Conservation (phyloP, 306 rosid species). For the Neltuma alba region DNA sequence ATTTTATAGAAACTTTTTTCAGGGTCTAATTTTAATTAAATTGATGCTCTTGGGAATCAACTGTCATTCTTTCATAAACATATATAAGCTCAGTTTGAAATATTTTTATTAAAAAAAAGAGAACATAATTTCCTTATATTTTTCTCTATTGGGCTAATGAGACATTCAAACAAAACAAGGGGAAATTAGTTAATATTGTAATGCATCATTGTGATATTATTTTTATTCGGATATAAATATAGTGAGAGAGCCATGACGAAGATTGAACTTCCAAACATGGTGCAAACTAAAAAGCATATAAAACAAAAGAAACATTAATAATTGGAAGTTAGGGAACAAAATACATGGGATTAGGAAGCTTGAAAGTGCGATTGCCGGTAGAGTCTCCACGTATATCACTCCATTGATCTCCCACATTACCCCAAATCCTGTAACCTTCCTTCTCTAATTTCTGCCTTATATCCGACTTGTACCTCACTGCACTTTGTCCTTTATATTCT, state of each 20-base stretch:
- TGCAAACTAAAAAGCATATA: neutral
- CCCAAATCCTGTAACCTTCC: constrained; percentile 83
- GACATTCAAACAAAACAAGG: neutral
- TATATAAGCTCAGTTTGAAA: neutral
- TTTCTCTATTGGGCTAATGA: neutral
- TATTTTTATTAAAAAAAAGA: no score
- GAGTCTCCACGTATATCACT: constrained; percentile 73
- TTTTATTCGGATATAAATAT: neutral
- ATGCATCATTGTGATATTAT: neutral
- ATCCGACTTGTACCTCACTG: constrained; percentile 60
- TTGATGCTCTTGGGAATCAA: neutral
- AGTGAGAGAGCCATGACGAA: neutral
- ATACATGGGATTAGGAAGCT: constrained; percentile 95
- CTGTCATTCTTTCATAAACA: neutral
- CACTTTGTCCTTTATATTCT: constrained; percentile 63
- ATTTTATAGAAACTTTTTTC: no score
- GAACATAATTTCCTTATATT: no score
- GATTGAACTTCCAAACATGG: neutral
- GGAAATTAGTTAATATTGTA: neutral
- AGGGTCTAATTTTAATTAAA: neutral
- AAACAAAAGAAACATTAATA: neutral
- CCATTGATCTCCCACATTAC: constrained; percentile 93
- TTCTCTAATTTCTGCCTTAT: constrained; percentile 54
- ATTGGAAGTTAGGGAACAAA: constrained; percentile 58
- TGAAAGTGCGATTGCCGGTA: constrained; percentile 75